Base-by-base conservation (phyloP, 371 early-diverging fungal species). In the Mortierella sp. region DNA sequence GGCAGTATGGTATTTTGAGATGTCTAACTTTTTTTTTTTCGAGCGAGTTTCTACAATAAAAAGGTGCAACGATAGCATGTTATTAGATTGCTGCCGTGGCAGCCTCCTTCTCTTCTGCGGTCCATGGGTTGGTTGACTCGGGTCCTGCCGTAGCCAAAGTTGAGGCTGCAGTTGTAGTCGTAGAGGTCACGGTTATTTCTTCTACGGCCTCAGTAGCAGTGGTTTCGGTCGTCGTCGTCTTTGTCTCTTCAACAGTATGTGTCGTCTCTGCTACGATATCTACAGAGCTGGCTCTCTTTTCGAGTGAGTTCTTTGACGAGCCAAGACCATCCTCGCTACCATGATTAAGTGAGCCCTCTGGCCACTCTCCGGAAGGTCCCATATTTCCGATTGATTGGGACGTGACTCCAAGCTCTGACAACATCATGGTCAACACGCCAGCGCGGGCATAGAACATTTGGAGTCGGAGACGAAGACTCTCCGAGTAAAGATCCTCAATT, bases 371-470 rank as follows among this genome's bases (percentile, higher is more conserved):
- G 10, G 73, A 47, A 0, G 80, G 73, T 3, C 82, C 82, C 76
- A 81, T 81, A 38, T 72, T 76, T 19, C 82, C 82, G 33, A 81
- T 81, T 38, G 82, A 81, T 28, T 81, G 69, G 11, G 82, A 57
- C 8, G 65, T 61, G 13, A 84, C 69, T 5, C 86, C 86, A 61
- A 85, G 79, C 40, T 82, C 79, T 28, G 65, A 65, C 38, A 85
- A 57, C 84, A 85, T 81, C 48, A 83, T 81, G 6, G 86, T 83
- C 24, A 85, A 61, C 21, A 88, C 86, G 41, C 93, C 93, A 28
- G 88, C 83, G 21, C 96, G 87, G 13, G 97, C 94, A 82, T 95
- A 96, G 69, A 96, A 97, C 96, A 97, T 97, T 71, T 93, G 93
- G 24, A 97, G 84, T 48, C 96, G 91, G 62, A 96, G 84, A 3